Conservation (phyloP, 495 filamentous ascomycete species). For the Amorphotheca resinae region DNA sequence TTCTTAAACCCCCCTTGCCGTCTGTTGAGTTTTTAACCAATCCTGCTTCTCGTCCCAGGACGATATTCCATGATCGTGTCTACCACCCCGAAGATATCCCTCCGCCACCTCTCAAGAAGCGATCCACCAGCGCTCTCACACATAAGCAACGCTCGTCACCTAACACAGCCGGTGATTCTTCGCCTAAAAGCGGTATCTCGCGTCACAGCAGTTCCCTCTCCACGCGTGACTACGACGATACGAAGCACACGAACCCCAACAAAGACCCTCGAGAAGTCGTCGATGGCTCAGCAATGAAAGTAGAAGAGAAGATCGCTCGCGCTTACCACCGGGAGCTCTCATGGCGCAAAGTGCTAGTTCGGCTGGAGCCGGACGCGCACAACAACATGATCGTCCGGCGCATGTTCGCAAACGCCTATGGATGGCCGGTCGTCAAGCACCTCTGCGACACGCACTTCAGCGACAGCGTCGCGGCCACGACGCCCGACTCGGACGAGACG, state of each 20-base stretch:
- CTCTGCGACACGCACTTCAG: slow-evolving; percentile 87
- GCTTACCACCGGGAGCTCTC: slow-evolving; percentile 83
- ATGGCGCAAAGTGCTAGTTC: slow-evolving; percentile 93
- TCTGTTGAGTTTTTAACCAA: slow-evolving; percentile 67
- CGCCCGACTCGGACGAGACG: slow-evolving; percentile 41
- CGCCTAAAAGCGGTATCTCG: neutral
- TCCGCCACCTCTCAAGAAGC: slow-evolving; percentile 53
- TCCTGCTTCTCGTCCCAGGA: slow-evolving; percentile 68
- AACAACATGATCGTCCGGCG: slow-evolving; percentile 96
- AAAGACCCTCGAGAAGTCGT: slow-evolving; percentile 31
- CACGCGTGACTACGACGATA: slow-evolving; percentile 19
- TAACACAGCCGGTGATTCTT: neutral
- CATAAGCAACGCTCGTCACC: slow-evolving; percentile 1
- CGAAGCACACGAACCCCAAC: slow-evolving; percentile 16
- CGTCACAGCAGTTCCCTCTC: slow-evolving; percentile 13
- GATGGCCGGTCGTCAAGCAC: slow-evolving; percentile 93
- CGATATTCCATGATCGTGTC: slow-evolving; percentile 93
- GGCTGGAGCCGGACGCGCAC: slow-evolving; percentile 92
- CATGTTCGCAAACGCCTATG: slow-evolving; percentile 94
- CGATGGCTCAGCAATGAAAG: slow-evolving; percentile 55
- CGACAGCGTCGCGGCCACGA: slow-evolving; percentile 45
- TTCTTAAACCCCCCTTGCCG: slow-evolving; percentile 83
- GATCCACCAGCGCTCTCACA: slow-evolving; percentile 8
- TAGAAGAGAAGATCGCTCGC: slow-evolving; percentile 94
- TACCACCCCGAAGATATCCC: slow-evolving; percentile 93